Base-by-base conservation (phyloP, 345 rosid genomes). In the Citrus glauca region DNA sequence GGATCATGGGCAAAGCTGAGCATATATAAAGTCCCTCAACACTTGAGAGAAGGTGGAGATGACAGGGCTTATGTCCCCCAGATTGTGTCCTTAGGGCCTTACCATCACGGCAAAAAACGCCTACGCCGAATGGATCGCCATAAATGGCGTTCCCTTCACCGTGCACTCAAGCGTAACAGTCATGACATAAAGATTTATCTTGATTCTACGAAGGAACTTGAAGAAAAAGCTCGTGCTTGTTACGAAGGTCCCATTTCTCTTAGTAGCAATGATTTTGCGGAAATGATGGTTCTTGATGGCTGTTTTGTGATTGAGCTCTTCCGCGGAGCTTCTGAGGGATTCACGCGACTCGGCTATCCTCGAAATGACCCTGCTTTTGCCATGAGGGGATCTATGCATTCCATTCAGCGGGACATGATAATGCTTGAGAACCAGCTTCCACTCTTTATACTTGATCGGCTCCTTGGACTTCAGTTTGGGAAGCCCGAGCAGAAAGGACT, bases 351-450 rank as follows among this genome's bases (percentile, higher is more conserved):
- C 35, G 97, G 93, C 32, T 95, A 95, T 76, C 82, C 91, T 11
- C 86, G 90, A 65, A 92, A 90, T 37, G 99, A 93, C 80, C 98
- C 98, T 5, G 81, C 92, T 48, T 95, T 93, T 19, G 89, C 94
- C 0, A 92, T 93, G 94, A 89, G 98, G 38, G 98, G 96, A 17
- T 87, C 92, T 1, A 95, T 93, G 98, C 98, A 93, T 84, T 85
- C 95, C 4, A 93, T 93, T 75, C 97, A 92, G 75, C 80, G 93
- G 56, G 98, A 95, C 76, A 95, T 93, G 98, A 87, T 92, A 75
- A 93, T 95, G 97, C 74, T 95, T 9, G 98, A 93, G 84, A 95
- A 93, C 40, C 97, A 91, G 81, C 84, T 92, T 81, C 98, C 98
- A 1, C 81, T 95, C 20, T 95, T 90, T 28, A 67, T 90, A 28